A percentile compares a stretch with the other conserved stretches of the same genome.
Conservation (phyloP, 805 yeast genomes). For the Metschnikowia reukaufii region DNA sequence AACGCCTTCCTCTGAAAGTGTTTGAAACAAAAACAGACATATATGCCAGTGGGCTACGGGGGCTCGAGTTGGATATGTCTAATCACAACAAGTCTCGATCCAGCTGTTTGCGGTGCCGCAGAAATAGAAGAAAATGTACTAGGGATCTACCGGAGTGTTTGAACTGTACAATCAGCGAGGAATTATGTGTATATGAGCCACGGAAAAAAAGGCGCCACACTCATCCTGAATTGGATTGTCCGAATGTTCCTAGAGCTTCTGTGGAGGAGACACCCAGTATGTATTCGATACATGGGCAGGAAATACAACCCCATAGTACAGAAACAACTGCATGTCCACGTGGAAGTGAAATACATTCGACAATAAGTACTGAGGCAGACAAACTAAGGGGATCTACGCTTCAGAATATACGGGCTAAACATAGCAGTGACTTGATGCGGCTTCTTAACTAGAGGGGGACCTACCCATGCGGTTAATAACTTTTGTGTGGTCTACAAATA, state of each 20-base stretch:
- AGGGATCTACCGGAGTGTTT: constrained; percentile 33
- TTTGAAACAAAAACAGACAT: constrained; percentile 20
- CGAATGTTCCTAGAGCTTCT: not conserved
- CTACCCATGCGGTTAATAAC: not conserved
- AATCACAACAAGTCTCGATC: constrained; percentile 25
- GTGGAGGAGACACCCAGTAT: not conserved
- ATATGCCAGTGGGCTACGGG: constrained; percentile 22
- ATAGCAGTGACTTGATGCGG: constrained; percentile 11
- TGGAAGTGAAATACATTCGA: not conserved
- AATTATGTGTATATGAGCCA: constrained; percentile 28
- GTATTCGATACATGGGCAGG: constrained; percentile 1
- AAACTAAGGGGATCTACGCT: not conserved
- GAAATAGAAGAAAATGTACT: constrained; percentile 32
- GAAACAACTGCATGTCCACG: constrained; percentile 4
- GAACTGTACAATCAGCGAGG: constrained; percentile 31
- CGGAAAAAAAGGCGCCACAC: constrained; percentile 18
- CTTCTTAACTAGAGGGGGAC: constrained; percentile 2
- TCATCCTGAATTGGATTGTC: not conserved
- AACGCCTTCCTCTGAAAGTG: constrained; percentile 21
- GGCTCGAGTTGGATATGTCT: constrained; percentile 22
- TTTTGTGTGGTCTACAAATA: not conserved
- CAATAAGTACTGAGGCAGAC: not conserved
- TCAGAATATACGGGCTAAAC: not conserved
- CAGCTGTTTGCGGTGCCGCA: constrained; percentile 34
- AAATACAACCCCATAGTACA: not conserved